Conservation (phyloP, 441 rosid genomes). For the Syzygium malaccense region DNA sequence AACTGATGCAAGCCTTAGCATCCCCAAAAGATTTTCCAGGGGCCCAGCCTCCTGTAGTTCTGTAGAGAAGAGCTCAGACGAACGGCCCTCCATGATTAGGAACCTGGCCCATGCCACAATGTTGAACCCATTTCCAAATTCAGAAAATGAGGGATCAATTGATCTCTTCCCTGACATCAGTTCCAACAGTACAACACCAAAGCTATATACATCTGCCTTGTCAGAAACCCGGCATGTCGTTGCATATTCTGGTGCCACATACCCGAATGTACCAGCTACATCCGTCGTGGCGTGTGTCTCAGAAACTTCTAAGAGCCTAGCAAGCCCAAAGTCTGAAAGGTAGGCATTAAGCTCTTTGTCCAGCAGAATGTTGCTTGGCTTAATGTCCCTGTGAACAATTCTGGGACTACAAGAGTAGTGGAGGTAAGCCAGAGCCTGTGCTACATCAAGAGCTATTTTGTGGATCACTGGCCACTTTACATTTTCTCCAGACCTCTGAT, state of each 20-base stretch:
- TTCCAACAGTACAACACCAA: constrained; percentile 54
- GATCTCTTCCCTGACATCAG: constrained; percentile 57
- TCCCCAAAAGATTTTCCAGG: constrained; percentile 31
- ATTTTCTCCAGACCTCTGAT: constrained; percentile 26
- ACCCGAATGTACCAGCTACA: constrained; percentile 73
- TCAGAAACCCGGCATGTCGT: constrained; percentile 68
- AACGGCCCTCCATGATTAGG: constrained; percentile 44
- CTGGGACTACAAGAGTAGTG: constrained; percentile 55
- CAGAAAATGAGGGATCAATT: constrained; percentile 64
- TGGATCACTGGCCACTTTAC: constrained; percentile 42
- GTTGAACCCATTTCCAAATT: constrained; percentile 55
- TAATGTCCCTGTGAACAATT: constrained; percentile 64
- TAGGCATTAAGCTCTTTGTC: constrained; percentile 58
- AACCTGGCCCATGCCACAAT: constrained; percentile 59
- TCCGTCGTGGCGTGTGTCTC: constrained; percentile 70
- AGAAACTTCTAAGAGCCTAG: constrained; percentile 58
- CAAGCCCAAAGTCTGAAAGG: constrained; percentile 67
- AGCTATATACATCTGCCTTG: constrained; percentile 71
- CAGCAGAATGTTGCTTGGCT: constrained; percentile 67
- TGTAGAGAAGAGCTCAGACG: constrained; percentile 35
- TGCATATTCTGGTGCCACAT: constrained; percentile 73
- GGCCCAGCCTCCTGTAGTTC: constrained; percentile 51
- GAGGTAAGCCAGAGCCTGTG: constrained; percentile 61
- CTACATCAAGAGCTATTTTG: constrained; percentile 54
- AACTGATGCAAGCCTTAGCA: constrained; percentile 41